A percentile compares a stretch with the other conserved stretches of the same genome.
Evolutionary conservation across 179 eudicot genomes (phyloP).

Genomic region (Nepenthes alata): DNA sequence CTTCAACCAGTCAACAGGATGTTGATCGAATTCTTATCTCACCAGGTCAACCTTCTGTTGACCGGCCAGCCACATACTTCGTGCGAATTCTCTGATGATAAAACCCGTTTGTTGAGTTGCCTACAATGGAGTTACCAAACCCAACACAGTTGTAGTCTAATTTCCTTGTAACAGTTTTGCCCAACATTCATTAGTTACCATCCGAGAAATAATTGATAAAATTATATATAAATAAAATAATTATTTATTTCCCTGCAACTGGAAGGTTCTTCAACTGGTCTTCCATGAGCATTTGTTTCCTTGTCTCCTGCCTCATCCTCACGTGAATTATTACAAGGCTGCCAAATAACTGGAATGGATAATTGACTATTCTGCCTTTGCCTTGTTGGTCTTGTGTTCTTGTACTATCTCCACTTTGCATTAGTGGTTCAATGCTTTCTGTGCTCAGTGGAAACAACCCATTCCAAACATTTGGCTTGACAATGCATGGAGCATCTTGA

Average conservation of each 20-base stretch:
- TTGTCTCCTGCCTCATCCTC: conserved; percentile 1
- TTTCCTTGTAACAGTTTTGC: too few relatives aligned
- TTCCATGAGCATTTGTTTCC: not conserved
- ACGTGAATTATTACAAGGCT: conserved; percentile 29
- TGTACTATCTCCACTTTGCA: conserved; percentile 18
- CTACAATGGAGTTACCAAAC: too few relatives aligned
- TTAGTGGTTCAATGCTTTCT: conserved; percentile 14
- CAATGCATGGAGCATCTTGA: not conserved
- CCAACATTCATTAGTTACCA: too few relatives aligned
- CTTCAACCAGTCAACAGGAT: too few relatives aligned
- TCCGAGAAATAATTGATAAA: too few relatives aligned
- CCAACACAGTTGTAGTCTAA: too few relatives aligned
- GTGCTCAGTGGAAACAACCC: conserved; percentile 34
- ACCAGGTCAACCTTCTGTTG: too few relatives aligned
- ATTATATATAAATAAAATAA: too few relatives aligned
- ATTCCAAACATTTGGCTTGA: conserved; percentile 13
- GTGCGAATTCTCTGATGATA: too few relatives aligned
- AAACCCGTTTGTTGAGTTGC: too few relatives aligned
- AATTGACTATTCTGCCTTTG: conserved; percentile 15
- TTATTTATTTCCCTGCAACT: not conserved
- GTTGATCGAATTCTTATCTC: too few relatives aligned
- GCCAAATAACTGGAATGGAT: conserved; percentile 43
- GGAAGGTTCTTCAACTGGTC: conserved; percentile 4
- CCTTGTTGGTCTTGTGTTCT: conserved; percentile 9
- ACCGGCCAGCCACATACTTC: too few relatives aligned